Percentiles rank a stretch among this genome's conserved stretches.
Conservation (phyloP, 345 rosid species). For the Boechera stricta region DNA sequence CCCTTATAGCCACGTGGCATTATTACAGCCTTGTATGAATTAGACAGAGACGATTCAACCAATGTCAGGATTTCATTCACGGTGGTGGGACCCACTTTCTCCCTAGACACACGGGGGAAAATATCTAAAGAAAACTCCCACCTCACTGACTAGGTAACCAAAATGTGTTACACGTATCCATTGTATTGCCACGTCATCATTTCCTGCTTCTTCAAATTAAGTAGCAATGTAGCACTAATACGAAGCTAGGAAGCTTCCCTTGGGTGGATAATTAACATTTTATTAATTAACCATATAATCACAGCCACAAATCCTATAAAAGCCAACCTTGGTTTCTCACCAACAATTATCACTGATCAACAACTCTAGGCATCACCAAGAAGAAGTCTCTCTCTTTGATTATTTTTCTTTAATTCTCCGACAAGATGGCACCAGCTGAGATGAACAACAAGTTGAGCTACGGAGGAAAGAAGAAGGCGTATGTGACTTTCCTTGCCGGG, state of each 20-base stretch:
- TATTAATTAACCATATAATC: constrained; percentile 19
- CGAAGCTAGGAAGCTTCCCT: neutral
- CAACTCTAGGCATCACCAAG: constrained; percentile 17
- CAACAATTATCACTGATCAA: constrained; percentile 23
- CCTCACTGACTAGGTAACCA: neutral
- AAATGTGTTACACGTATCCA: neutral
- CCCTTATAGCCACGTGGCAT: constrained; percentile 11
- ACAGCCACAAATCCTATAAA: constrained; percentile 18
- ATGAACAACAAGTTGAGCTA: constrained; percentile 33
- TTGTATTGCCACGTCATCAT: constrained; percentile 21
- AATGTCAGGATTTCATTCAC: neutral
- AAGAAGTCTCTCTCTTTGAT: neutral
- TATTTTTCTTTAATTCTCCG: neutral
- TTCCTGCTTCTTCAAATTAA: neutral
- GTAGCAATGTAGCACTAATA: neutral
- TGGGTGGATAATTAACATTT: neutral
- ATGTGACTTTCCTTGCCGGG: constrained; percentile 73
- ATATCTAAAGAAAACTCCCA: neutral
- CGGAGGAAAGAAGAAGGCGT: constrained; percentile 43
- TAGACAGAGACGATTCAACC: constrained; percentile 3
- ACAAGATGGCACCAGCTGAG: constrained; percentile 44
- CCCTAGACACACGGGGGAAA: too few relatives aligned
- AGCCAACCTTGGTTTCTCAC: constrained; percentile 9
- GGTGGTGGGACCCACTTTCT: neutral
- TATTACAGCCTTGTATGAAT: constrained; percentile 1